Percentiles rank a stretch among this genome's conserved stretches.
phyloP scores from a whole-genome alignment of 495 filamentous ascomycete genomes.

The Penicillium cataractarum region DNA sequence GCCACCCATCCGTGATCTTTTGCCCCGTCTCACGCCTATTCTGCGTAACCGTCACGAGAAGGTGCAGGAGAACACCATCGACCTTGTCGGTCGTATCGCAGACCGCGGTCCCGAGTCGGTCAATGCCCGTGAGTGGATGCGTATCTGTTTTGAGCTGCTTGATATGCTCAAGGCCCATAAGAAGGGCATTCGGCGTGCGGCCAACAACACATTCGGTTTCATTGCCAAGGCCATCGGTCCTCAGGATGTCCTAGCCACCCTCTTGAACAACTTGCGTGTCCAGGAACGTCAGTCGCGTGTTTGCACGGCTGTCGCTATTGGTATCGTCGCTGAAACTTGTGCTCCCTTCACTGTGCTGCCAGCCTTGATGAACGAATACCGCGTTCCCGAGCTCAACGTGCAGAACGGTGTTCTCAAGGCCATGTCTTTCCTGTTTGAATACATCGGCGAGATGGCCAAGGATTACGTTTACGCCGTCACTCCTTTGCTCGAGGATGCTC shows the following conservation, averaged over 20 bases:
- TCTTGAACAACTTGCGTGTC: constrained; percentile 95
- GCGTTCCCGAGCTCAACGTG: constrained; percentile 96
- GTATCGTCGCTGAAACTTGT: constrained; percentile 99
- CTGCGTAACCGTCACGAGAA: constrained; percentile 99
- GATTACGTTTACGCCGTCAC: constrained; percentile 99
- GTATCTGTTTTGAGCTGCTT: constrained; percentile 97
- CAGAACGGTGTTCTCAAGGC: constrained; percentile 98
- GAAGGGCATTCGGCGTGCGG: constrained; percentile 96
- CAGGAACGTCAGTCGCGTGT: constrained; percentile 98
- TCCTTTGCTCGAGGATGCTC: constrained; percentile 94
- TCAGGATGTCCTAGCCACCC: constrained; percentile 92
- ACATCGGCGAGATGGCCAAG: constrained; percentile 99
- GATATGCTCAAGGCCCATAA: constrained; percentile 99
- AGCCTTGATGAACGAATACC: constrained; percentile 99
- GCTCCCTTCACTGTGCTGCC: constrained; percentile 99
- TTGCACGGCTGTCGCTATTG: constrained; percentile 97
- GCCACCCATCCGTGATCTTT: constrained; percentile 94
- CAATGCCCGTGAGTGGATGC: constrained; percentile 98
- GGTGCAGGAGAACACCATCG: constrained; percentile 99
- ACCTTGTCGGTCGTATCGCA: constrained; percentile 96
- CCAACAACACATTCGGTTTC: constrained; percentile 99
- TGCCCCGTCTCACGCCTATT: constrained; percentile 94
- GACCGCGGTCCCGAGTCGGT: constrained; percentile 95
- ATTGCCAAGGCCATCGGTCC: constrained; percentile 99
- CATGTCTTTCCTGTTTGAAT: constrained; percentile 96